Evolutionary conservation across 116 monocot species (phyloP).

Genomic region (Iris pallida): DNA sequence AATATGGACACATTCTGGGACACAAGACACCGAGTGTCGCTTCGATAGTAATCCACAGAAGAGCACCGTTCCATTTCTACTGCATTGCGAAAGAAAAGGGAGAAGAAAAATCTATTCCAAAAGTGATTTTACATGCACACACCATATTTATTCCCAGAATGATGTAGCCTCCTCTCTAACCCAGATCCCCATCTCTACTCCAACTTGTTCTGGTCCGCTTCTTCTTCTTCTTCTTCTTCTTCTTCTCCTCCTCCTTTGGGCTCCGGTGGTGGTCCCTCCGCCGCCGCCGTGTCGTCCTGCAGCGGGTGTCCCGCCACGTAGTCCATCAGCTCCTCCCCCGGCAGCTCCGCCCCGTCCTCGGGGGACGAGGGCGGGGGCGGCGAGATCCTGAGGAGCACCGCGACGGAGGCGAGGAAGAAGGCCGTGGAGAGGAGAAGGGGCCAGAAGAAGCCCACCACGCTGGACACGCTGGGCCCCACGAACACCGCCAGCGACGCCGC

Average conservation of each 20-base stretch:
- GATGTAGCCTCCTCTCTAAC: not conserved
- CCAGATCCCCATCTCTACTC: not conserved
- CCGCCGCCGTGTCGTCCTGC: not conserved
- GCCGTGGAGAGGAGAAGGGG: slow-evolving; percentile 73
- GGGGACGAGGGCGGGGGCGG: slow-evolving; percentile 21
- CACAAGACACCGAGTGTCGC: too few relatives aligned
- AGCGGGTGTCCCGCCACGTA: slow-evolving; percentile 34
- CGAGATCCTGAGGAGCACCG: slow-evolving; percentile 50
- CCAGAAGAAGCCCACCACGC: slow-evolving; percentile 65
- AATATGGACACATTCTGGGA: too few relatives aligned
- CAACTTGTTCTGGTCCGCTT: not conserved
- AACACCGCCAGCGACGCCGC: slow-evolving; percentile 17
- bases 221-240: too few relatives aligned
- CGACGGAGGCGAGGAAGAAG: slow-evolving; percentile 52
- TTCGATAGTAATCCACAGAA: not conserved
- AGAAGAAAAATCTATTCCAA: too few relatives aligned
- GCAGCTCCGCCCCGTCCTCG: slow-evolving; percentile 9
- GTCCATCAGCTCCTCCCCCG: slow-evolving; percentile 41
- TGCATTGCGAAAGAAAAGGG: not conserved
- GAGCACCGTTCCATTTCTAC: not conserved
- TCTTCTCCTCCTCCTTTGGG: too few relatives aligned
- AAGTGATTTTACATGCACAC: not conserved
- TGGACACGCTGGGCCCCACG: slow-evolving; percentile 35
- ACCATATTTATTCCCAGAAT: not conserved
- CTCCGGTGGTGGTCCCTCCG: not conserved